These are phyloP conservation scores for Lophiostoma macrostomum DNA, from an alignment of 495 filamentous ascomycete species.

Conservation along the genomic window DNA sequence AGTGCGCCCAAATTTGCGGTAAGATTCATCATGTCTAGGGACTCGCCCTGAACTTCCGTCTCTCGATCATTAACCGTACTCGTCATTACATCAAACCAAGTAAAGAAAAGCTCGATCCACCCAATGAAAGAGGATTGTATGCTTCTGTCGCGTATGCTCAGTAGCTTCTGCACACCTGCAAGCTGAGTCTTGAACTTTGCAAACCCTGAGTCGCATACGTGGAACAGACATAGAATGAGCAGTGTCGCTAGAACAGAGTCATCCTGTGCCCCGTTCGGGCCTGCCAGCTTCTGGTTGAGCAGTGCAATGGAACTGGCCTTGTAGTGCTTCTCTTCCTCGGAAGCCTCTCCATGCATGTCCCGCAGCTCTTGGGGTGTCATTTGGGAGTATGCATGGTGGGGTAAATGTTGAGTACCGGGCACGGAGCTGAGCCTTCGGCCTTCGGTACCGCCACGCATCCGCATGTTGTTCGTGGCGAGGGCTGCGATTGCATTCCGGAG, in stretches of 20 bases:
- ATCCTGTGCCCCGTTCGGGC: slow-evolving; percentile 67
- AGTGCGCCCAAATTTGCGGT: slow-evolving; percentile 71
- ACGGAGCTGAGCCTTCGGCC: slow-evolving; percentile 29
- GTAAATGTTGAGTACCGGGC: slow-evolving; percentile 25
- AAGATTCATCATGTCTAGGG: slow-evolving; percentile 63
- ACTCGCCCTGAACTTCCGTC: slow-evolving; percentile 72
- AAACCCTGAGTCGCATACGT: slow-evolving; percentile 88
- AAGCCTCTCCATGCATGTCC: slow-evolving; percentile 34
- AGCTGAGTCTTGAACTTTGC: slow-evolving; percentile 92
- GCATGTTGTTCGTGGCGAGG: slow-evolving; percentile 78
- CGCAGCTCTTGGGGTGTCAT: slow-evolving; percentile 41
- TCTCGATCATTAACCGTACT: slow-evolving; percentile 90
- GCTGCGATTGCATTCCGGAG: slow-evolving; percentile 91
- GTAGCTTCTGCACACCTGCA: slow-evolving; percentile 87
- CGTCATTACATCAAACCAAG: slow-evolving; percentile 93
- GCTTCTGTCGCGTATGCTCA: slow-evolving; percentile 70
- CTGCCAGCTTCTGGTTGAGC: slow-evolving; percentile 77
- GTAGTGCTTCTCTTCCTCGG: slow-evolving; percentile 76
- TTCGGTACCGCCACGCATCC: slow-evolving; percentile 39
- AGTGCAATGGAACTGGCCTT: slow-evolving; percentile 76
- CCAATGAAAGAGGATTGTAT: slow-evolving; percentile 63
- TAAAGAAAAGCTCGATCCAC: slow-evolving; percentile 96
- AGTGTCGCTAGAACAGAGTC: slow-evolving; percentile 88
- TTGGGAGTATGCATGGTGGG: slow-evolving; percentile 28
- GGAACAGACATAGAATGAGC: slow-evolving; percentile 83